phyloP scores from a whole-genome alignment of 164 flowering plant species.

The Warburgia ugandensis region DNA sequence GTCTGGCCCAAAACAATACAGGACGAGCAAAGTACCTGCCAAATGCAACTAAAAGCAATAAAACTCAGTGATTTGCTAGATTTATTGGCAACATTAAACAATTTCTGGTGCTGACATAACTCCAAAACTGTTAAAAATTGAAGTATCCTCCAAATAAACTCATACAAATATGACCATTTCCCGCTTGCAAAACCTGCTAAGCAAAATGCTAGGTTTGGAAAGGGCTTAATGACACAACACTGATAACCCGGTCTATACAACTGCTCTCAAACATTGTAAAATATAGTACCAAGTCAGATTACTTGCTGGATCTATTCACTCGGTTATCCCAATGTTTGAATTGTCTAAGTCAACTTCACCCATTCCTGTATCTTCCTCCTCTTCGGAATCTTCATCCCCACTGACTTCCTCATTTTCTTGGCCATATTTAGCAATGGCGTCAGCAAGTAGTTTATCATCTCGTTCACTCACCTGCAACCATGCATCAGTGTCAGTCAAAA shows the following conservation, averaged over 20 bases:
- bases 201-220: not conserved
- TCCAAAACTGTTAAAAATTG: not conserved
- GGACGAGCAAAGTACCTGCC: too few relatives aligned
- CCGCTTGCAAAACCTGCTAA: conserved; percentile 7
- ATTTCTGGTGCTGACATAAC: too few relatives aligned
- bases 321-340: conserved; percentile 29
- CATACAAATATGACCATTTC: not conserved
- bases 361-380: conserved; percentile 93
- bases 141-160: conserved; percentile 10
- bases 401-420: conserved; percentile 60
- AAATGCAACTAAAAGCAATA: too few relatives aligned
- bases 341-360: conserved; percentile 75
- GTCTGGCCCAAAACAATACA: too few relatives aligned
- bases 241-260: conserved; percentile 7
- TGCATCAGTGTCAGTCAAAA: too few relatives aligned
- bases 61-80: too few relatives aligned
- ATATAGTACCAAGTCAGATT: not conserved
- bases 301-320: conserved; percentile 10
- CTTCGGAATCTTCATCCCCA: conserved; percentile 83
- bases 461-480: conserved; percentile 91
- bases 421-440: conserved; percentile 63
- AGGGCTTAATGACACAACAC: not conserved
- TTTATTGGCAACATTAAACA: too few relatives aligned
- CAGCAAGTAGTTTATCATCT: conserved; percentile 76
- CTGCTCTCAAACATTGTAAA: conserved; percentile 6